Evolutionary conservation across 331 rosid genomes (phyloP).

Genomic region (Prunus yedoensis): DNA sequence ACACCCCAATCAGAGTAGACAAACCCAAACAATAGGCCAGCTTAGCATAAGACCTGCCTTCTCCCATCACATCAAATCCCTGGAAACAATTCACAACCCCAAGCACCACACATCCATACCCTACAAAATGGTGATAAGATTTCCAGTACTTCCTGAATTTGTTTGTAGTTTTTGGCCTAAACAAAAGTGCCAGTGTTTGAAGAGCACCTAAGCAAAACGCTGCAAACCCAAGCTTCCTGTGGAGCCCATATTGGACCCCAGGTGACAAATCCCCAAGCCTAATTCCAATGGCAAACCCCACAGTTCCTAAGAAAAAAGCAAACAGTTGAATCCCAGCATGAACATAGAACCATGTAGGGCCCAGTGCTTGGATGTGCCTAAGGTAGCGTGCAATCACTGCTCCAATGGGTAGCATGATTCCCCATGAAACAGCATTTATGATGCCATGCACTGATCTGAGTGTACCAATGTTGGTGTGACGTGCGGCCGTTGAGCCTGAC

Average conservation of each 20-base stretch:
- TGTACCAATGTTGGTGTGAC: conserved; percentile 35
- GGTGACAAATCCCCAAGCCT: conserved; percentile 63
- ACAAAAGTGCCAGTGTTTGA: conserved; percentile 73
- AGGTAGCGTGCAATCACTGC: conserved; percentile 83
- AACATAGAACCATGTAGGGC: conserved; percentile 85
- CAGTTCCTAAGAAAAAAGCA: conserved; percentile 61
- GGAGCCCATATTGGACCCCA: conserved; percentile 71
- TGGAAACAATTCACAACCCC: conserved; percentile 85
- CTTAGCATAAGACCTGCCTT: conserved; percentile 73
- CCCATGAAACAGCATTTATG: conserved; percentile 82
- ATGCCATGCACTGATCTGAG: conserved; percentile 59
- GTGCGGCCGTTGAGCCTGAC: conserved; percentile 57
- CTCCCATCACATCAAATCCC: conserved; percentile 89
- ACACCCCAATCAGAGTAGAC: conserved; percentile 65
- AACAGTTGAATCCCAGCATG: conserved; percentile 72
- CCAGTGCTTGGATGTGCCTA: conserved; percentile 58
- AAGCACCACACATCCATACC: conserved; percentile 87
- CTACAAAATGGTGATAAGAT: conserved; percentile 89
- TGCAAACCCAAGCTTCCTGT: conserved; percentile 74
- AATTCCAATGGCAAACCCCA: conserved; percentile 72
- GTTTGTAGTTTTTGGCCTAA: conserved; percentile 76
- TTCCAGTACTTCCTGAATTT: conserved; percentile 93
- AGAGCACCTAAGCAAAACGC: conserved; percentile 67
- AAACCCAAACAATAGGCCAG: conserved; percentile 66
- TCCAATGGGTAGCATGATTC: conserved; percentile 69